Conservation (phyloP, 805 yeast species). For the Zygosaccharomyces siamensis region DNA sequence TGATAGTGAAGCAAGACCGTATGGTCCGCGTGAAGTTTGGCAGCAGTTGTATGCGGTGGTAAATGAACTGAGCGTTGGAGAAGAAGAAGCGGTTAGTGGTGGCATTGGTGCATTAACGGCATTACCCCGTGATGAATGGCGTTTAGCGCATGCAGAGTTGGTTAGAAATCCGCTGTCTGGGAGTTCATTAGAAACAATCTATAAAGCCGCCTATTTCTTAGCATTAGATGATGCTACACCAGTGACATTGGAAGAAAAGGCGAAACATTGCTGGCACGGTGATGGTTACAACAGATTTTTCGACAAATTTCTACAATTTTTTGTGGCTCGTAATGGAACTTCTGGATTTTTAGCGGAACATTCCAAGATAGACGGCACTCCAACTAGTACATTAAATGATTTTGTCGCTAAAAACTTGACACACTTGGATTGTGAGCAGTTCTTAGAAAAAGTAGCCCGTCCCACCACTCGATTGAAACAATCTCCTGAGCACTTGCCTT, state of each 20-base stretch:
- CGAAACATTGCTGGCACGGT: constrained; percentile 92
- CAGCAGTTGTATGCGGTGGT: constrained; percentile 56
- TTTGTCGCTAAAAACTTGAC: constrained; percentile 55
- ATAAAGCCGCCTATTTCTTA: constrained; percentile 72
- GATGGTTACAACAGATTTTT: constrained; percentile 84
- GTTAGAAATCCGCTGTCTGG: constrained; percentile 55
- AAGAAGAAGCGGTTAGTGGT: constrained; percentile 22
- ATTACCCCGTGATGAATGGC: constrained; percentile 82
- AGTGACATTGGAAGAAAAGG: constrained; percentile 73
- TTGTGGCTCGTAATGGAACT: constrained; percentile 73
- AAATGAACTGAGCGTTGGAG: constrained; percentile 29
- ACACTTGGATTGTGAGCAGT: constrained; percentile 40
- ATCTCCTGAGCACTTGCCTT: constrained; percentile 38
- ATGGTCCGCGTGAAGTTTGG: constrained; percentile 47
- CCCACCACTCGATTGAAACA: background rate
- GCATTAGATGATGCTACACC: constrained; percentile 74
- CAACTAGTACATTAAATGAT: constrained; percentile 84
- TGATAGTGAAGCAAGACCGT: constrained; percentile 34
- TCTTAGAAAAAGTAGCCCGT: constrained; percentile 14
- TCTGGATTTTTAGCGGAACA: constrained; percentile 96
- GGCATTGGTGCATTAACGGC: constrained; percentile 79
- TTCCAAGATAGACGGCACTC: constrained; percentile 97
- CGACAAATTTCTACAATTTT: constrained; percentile 86
- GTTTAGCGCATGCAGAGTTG: constrained; percentile 53
- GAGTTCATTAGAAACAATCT: constrained; percentile 59